Conservation (phyloP, 768 basidiomycete species). For the Sporobolomyces pararoseus region DNA sequence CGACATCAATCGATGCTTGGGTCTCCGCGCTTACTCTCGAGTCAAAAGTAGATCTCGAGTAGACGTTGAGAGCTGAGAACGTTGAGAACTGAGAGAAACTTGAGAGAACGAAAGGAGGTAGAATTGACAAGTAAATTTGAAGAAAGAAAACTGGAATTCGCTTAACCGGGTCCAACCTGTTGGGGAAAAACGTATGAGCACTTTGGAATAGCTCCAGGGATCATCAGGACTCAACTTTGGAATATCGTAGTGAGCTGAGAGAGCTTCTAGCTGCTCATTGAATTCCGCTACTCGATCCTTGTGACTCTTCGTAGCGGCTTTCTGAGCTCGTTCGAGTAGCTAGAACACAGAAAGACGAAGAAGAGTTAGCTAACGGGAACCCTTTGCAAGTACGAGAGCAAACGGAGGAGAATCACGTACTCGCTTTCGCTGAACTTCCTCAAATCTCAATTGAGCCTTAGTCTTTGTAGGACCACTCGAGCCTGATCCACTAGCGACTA, state of each 20-base stretch:
- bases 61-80: no score
- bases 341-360: slow-evolving; percentile 49
- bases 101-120: background rate
- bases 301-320: slow-evolving; percentile 76
- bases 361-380: no score
- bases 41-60: no score
- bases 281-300: slow-evolving; percentile 91
- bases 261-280: slow-evolving; percentile 74
- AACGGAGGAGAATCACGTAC: slow-evolving; percentile 52
- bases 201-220: background rate
- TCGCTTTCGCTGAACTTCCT: slow-evolving; percentile 75
- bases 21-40: no score
- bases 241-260: slow-evolving; percentile 92
- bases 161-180: slow-evolving; percentile 15
- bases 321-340: slow-evolving; percentile 71
- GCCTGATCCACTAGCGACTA: background rate
- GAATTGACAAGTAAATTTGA: background rate
- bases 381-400: no score
- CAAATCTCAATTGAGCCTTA: slow-evolving; percentile 81
- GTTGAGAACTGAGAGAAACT: background rate
- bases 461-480: slow-evolving; percentile 45
- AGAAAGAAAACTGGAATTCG: background rate
- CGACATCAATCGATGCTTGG: no score
- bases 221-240: slow-evolving; percentile 63
- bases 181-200: background rate